phyloP scores from a whole-genome alignment of 768 basidiomycete genomes.

The Trametes maxima region DNA sequence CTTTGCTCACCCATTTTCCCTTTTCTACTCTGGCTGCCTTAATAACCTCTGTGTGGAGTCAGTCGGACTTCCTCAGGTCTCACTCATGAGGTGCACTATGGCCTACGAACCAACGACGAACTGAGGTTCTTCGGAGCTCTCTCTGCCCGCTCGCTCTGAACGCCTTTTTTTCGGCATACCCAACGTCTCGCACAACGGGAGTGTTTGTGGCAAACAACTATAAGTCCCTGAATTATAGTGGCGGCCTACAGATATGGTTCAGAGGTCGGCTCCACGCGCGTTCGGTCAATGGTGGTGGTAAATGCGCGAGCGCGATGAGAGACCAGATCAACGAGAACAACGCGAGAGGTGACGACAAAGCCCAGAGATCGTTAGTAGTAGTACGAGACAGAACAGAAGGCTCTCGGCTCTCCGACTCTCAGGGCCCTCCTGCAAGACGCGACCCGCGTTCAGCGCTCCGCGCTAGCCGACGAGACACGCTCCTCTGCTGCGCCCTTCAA shows the following conservation, averaged over 20 bases:
- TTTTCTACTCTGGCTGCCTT: constrained; percentile 55
- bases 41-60: constrained; percentile 50
- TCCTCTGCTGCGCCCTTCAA: not conserved
- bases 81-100: not conserved
- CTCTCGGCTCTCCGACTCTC: too few relatives aligned
- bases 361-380: too few relatives aligned
- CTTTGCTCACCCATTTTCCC: constrained; percentile 52
- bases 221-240: too few relatives aligned
- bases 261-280: too few relatives aligned
- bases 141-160: not conserved
- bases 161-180: constrained; percentile 16
- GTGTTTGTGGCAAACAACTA: too few relatives aligned
- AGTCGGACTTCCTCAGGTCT: not conserved
- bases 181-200: not conserved
- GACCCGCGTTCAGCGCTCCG: not conserved
- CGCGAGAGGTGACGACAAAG: too few relatives aligned
- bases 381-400: too few relatives aligned
- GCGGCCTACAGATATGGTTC: too few relatives aligned
- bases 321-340: too few relatives aligned
- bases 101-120: constrained; percentile 22
- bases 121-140: constrained; percentile 14
- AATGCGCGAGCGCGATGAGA: too few relatives aligned
- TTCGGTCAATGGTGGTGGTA: too few relatives aligned
- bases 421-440: too few relatives aligned
- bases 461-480: constrained; percentile 1